These are phyloP conservation scores for Aspergillus fumigatus DNA, from an alignment of 2,329 filamentous ascomycete genomes.

Conservation along the genomic window DNA sequence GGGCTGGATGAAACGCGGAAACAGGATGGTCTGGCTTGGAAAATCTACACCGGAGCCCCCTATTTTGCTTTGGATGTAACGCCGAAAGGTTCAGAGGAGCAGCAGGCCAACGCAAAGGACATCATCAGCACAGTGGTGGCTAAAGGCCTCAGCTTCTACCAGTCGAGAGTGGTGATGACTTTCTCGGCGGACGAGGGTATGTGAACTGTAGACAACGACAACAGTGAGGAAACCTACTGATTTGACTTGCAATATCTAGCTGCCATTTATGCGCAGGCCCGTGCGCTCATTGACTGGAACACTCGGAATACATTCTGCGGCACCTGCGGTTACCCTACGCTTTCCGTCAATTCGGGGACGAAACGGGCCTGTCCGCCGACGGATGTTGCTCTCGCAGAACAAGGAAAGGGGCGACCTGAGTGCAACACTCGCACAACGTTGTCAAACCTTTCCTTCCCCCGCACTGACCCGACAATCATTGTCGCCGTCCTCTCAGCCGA, in stretches of 20 bases:
- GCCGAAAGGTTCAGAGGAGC: constrained; percentile 59
- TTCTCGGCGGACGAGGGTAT: constrained; percentile 60
- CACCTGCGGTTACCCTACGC: constrained; percentile 76
- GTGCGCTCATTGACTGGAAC: constrained; percentile 92
- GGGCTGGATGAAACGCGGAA: constrained; percentile 67
- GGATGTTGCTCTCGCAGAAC: constrained; percentile 31
- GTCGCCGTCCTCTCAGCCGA: constrained; percentile 84
- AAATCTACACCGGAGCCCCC: constrained; percentile 69
- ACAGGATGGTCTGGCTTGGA: constrained; percentile 39
- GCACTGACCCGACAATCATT: constrained; percentile 93
- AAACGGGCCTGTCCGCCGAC: constrained; percentile 44
- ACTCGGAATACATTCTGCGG: constrained; percentile 86
- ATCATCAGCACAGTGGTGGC: constrained; percentile 58
- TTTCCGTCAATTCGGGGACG: constrained; percentile 47
- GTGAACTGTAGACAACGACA: constrained; percentile 11
- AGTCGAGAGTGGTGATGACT: constrained; percentile 60
- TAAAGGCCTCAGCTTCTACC: constrained; percentile 61
- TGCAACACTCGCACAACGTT: constrained; percentile 81
- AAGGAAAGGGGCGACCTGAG: constrained; percentile 51
- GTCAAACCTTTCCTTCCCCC: constrained; percentile 86
- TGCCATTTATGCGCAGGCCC: constrained; percentile 83
- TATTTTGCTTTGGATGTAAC: constrained; percentile 91
- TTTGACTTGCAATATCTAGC: constrained; percentile 48
- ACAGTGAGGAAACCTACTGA: background rate
- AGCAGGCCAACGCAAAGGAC: constrained; percentile 51